Percentiles rank a stretch among this genome's conserved stretches.
These are phyloP conservation scores for Vinca major DNA, from an alignment of 305 asterid genomes.

Conservation along the genomic window DNA sequence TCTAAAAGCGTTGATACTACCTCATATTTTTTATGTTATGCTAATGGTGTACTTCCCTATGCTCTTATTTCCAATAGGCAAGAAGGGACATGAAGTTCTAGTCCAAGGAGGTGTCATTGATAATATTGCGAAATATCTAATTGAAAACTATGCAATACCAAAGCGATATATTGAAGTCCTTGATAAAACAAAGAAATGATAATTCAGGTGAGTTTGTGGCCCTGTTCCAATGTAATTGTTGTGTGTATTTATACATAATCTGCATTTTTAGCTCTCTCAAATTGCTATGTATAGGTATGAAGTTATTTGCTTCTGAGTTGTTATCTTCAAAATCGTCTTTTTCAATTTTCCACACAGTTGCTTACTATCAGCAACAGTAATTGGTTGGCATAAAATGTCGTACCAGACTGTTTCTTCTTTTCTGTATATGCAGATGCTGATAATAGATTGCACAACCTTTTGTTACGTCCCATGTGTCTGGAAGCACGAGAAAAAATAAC, in stretches of 20 bases:
- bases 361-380: too few relatives aligned
- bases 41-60: not conserved
- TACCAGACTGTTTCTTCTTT: not conserved
- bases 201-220: slow-evolving; percentile 22
- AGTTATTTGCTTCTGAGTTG: too few relatives aligned
- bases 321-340: too few relatives aligned
- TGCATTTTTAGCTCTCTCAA: not conserved
- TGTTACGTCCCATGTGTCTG: too few relatives aligned
- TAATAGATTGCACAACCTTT: not conserved
- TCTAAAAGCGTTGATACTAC: not conserved
- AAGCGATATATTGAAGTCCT: slow-evolving; percentile 84
- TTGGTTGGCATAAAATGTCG: not conserved
- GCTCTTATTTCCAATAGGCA: slow-evolving; percentile 40
- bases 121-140: slow-evolving; percentile 72
- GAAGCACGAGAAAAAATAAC: too few relatives aligned
- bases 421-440: not conserved
- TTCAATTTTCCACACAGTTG: too few relatives aligned
- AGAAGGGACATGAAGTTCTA: slow-evolving; percentile 83
- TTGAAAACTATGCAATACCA: slow-evolving; percentile 73
- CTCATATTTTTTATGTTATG: not conserved
- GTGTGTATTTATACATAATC: not conserved
- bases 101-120: slow-evolving; percentile 95
- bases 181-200: slow-evolving; percentile 80
- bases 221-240: not conserved
- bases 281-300: not conserved